Evolutionary conservation across 2,329 filamentous ascomycete species (phyloP), one percentile per base, ranked within the genome.

Genomic region (Calonectria fujianensis): DNA sequence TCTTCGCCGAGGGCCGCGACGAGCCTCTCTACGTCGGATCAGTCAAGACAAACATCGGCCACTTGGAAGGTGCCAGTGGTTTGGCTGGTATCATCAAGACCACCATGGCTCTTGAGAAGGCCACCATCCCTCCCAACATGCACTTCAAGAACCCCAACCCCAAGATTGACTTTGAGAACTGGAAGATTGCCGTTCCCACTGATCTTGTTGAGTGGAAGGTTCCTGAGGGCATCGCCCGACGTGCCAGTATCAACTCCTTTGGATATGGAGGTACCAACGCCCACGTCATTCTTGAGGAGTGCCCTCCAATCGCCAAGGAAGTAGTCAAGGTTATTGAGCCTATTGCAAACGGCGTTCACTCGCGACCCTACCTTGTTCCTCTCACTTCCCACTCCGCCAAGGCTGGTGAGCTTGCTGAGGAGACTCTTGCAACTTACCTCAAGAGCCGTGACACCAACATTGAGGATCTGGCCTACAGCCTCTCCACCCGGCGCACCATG

Each of bases 41-140:
- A 8, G 72, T 83, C 51, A 83, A 83, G 66, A 78, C 78, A 2
- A 83, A 81, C 27, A 75, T 82, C 14, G 80, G 82, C 1, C 81
- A 82, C 67, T 41, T 75, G 2, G 80, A 80, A 32, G 77, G 73
- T 39, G 78, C 80, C 4, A 75, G 70, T 29, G 81, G 79, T 7
- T 52, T 82, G 10, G 72, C 78, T 8, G 75, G 75, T 9, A 70
- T 82, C 37, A 77, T 80, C 70, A 82, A 82, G 74, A 74, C 75
- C 29, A 73, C 75, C 20, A 71, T 81, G 70, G 76, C 74, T 27
- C 65, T 81, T 14, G 79, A 81, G 64, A 74, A 74, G 41, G 74
- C 76, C n/a, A 24, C 74, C 16, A 79, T 81, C 20, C 73, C 78
- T 7, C 76, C 79, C 16, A 79, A 77, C 64, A 77, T 73, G 65